These are phyloP conservation scores for Trypanosoma grayi DNA, from an alignment of 208 protist species.

Conservation along the genomic window DNA sequence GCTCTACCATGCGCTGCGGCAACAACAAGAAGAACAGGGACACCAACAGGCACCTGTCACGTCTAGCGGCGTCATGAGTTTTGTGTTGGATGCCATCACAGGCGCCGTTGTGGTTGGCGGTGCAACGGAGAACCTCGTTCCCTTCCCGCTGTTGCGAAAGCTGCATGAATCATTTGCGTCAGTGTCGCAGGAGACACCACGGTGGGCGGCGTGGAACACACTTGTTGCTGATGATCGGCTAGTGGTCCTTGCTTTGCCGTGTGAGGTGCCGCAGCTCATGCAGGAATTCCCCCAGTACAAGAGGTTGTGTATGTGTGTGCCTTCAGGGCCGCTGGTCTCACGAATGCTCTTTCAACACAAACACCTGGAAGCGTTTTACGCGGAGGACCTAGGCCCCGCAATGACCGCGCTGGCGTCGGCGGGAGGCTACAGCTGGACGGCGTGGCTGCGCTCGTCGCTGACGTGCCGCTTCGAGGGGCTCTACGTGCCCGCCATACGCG, in stretches of 20 bases:
- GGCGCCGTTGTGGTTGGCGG: slow-evolving; percentile 45
- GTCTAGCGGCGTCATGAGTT: neutral
- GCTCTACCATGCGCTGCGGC: slow-evolving; percentile 17
- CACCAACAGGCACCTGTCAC: neutral
- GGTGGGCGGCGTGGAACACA: slow-evolving; percentile 22
- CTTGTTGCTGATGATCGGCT: slow-evolving; percentile 22
- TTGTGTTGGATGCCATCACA: slow-evolving; percentile 36
- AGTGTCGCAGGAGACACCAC: neutral
- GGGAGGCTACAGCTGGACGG: slow-evolving; percentile 35
- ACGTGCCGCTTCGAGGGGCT: slow-evolving; percentile 80
- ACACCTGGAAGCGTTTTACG: slow-evolving; percentile 46
- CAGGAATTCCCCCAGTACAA: slow-evolving; percentile 22
- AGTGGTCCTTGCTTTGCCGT: slow-evolving; percentile 18
- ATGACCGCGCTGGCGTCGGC: slow-evolving; percentile 17
- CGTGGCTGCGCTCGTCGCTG: slow-evolving; percentile 80
- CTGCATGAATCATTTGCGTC: slow-evolving; percentile 21
- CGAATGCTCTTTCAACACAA: slow-evolving; percentile 48
- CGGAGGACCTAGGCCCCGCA: slow-evolving; percentile 24
- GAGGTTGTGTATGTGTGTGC: slow-evolving; percentile 66
- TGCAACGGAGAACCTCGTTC: slow-evolving; percentile 61
- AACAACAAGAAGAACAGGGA: too few relatives aligned
- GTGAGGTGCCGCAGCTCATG: slow-evolving; percentile 21
- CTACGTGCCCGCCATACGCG: slow-evolving; percentile 63
- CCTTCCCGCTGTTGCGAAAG: slow-evolving; percentile 35
- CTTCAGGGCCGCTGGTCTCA: slow-evolving; percentile 59